These are phyloP conservation scores for Hyphopichia buzzinii DNA, from an alignment of 1,139 yeast genomes.

Conservation along the genomic window DNA sequence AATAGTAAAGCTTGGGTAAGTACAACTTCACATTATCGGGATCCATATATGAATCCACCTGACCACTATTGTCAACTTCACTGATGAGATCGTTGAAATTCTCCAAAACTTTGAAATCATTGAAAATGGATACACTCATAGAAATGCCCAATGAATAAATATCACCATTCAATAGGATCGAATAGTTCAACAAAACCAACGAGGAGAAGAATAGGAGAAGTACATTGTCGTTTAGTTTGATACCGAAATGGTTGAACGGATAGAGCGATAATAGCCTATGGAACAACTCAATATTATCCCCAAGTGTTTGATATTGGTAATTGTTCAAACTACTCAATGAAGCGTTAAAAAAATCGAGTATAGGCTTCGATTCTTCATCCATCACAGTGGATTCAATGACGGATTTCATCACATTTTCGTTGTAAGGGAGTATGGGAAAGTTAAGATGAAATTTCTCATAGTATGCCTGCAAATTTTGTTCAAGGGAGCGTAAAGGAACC, in stretches of 20 bases:
- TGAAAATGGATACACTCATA: conserved; percentile 52
- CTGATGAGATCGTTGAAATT: conserved; percentile 23
- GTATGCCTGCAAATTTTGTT: conserved; percentile 33
- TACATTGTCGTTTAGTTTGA: conserved; percentile 27
- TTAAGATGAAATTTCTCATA: conserved; percentile 53
- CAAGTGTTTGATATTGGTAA: conserved; percentile 29
- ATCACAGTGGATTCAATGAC: conserved; percentile 15
- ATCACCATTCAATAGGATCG: conserved; percentile 57
- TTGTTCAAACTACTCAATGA: conserved; percentile 49
- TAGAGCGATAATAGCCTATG: conserved; percentile 43
- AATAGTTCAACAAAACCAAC: conserved; percentile 53
- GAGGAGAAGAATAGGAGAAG: conserved; percentile 43
- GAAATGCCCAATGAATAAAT: conserved; percentile 56
- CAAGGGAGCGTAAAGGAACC: conserved; percentile 16
- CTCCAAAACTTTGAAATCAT: conserved; percentile 55
- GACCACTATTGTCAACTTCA: not conserved
- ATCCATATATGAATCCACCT: conserved; percentile 13
- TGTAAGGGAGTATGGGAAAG: conserved; percentile 58
- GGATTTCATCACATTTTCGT: conserved; percentile 32
- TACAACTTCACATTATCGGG: conserved; percentile 39
- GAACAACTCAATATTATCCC: conserved; percentile 35
- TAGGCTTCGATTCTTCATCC: conserved; percentile 36
- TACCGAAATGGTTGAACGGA: conserved; percentile 31
- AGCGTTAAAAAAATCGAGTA: conserved; percentile 51
- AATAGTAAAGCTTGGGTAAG: conserved; percentile 50